Percentiles rank a stretch among this genome's conserved stretches.
Evolutionary conservation across 192 early-diverging fungal genomes (phyloP).

Genomic region (Pecoramyces ruminantium): DNA sequence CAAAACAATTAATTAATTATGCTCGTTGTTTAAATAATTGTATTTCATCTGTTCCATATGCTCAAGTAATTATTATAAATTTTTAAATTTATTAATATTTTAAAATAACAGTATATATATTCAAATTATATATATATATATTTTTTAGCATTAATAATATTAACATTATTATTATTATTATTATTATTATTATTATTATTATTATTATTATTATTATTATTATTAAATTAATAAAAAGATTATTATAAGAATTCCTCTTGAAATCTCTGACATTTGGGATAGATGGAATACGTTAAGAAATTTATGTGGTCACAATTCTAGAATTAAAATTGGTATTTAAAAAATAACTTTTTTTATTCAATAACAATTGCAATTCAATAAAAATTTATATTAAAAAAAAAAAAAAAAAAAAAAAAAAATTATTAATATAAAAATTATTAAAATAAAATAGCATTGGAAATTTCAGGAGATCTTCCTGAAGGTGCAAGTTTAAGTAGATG

Average conservation of each 20-base stretch:
- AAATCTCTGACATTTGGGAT: slow-evolving; percentile 35
- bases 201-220: too few relatives aligned
- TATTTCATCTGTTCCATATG: slow-evolving; percentile 16
- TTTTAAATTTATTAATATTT: too few relatives aligned
- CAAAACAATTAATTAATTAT: slow-evolving; percentile 27
- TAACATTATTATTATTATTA: too few relatives aligned
- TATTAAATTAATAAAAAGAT: slow-evolving; percentile 4
- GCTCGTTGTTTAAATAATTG: slow-evolving; percentile 21
- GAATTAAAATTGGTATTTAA: slow-evolving; percentile 31
- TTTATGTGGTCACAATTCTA: slow-evolving; percentile 47
- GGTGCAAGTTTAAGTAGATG: slow-evolving; percentile 36
- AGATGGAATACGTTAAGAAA: slow-evolving; percentile 64
- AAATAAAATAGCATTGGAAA: slow-evolving; percentile 36
- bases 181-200: too few relatives aligned
- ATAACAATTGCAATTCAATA: background rate
- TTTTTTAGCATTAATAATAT: too few relatives aligned
- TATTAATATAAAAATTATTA: slow-evolving; percentile 7
- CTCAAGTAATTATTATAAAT: slow-evolving; percentile 11
- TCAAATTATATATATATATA: too few relatives aligned
- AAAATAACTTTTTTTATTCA: background rate
- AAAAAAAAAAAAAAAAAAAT: too few relatives aligned
- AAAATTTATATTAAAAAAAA: background rate
- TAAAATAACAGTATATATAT: too few relatives aligned
- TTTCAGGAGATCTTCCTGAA: slow-evolving; percentile 25
- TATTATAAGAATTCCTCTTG: slow-evolving; percentile 26